Conservation (phyloP, 495 filamentous ascomycete species). For the Saxophila tyrrhenica region DNA sequence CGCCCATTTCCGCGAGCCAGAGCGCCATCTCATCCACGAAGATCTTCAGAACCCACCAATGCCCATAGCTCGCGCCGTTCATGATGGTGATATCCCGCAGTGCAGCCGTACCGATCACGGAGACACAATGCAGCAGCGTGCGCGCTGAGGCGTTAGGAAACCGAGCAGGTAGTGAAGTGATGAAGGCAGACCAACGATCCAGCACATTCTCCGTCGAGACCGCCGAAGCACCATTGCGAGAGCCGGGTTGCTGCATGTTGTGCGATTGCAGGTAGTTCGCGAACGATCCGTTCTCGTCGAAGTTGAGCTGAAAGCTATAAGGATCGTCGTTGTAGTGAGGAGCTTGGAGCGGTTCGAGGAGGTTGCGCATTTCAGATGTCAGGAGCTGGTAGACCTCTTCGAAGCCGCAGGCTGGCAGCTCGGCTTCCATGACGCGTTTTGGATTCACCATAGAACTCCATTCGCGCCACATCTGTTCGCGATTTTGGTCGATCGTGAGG, state of each 20-base stretch:
- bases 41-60: conserved; percentile 97
- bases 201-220: conserved; percentile 46
- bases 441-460: conserved; percentile 74
- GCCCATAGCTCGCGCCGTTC: conserved; percentile 74
- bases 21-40: conserved; percentile 93
- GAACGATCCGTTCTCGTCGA: conserved; percentile 32
- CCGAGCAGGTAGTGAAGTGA: conserved; percentile 57
- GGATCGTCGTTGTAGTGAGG: conserved; percentile 42
- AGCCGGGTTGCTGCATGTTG: conserved; percentile 17
- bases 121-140: conserved; percentile 58
- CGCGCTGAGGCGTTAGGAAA: conserved; percentile 61
- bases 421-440: conserved; percentile 36
- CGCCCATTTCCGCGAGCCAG: conserved; percentile 85
- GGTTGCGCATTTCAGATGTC: conserved; percentile 57
- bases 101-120: conserved; percentile 54
- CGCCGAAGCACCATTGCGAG: not conserved
- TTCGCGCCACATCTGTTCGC: conserved; percentile 86
- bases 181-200: conserved; percentile 75
- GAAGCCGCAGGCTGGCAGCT: conserved; percentile 47
- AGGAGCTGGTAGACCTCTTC: conserved; percentile 60
- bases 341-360: conserved; percentile 53
- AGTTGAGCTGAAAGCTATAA: conserved; percentile 24
- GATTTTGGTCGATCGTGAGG: conserved; percentile 57
- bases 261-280: conserved; percentile 28
- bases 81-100: conserved; percentile 72